Evolutionary conservation across 306 rosid genomes (phyloP), one percentile per base, ranked within the genome.

Genomic region (Astragalus glycyphyllos): DNA sequence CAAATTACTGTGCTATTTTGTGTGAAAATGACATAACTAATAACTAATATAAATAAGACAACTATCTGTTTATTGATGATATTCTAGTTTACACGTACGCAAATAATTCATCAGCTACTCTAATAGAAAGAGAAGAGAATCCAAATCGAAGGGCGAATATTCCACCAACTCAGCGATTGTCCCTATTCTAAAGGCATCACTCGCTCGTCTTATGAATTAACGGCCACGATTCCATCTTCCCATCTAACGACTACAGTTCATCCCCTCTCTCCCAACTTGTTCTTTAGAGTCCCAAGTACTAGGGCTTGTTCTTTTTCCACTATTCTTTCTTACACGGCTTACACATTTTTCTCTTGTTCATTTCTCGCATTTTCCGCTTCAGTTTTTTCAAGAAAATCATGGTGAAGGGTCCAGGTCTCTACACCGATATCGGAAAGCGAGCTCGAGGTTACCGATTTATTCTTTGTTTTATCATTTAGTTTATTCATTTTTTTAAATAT

Each of bases 331-430:
- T 6, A 6, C 16, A 29, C 4, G 10, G 8, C 29, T 72, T 50
- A 12, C 76, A 37, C 34, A 8, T 72, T 54, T 54, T 35, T 74
- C 69, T 3, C 17, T 6, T 46, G 5, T 26, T 59, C 44, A 57
- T 34, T 51, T 26, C 56, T 44, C 55, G 46, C 48, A 48, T 71
- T 79, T 62, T 76, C 69, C 66, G 44, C 50, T 77, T 62, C 67
- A 58, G 6, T 69, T 80, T 87, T 80, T 56, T 70, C 57, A 65
- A 46, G 65, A 75, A 61, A 80, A 81, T 59, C 79, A 94, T 89
- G 98, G 98, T 73, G 92, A 90, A 89, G 64, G 98, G 98, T 35
- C 98, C 97, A 5, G 98, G 98, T 63, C 94, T 94, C 74, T 94
- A 88, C 86, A 9, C 86, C 51, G 98, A 94, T 9, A 90, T 90